Conservation (phyloP, 331 rosid species). For the Saraca asoca region DNA sequence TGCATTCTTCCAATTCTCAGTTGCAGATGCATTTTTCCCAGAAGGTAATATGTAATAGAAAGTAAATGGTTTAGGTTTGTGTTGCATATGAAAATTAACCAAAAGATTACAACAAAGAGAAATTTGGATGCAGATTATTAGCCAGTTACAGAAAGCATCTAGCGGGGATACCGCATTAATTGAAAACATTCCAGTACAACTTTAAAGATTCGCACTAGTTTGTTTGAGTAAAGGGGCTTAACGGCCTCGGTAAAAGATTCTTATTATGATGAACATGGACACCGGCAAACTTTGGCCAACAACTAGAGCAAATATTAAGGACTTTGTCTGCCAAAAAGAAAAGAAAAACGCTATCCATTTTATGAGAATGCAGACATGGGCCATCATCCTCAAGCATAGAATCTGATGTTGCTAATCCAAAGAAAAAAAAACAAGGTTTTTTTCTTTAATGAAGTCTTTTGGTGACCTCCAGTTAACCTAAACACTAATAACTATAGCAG, state of each 20-base stretch:
- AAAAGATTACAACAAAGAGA: not conserved
- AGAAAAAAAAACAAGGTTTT: not conserved
- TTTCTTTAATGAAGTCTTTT: not conserved
- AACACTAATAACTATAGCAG: not conserved
- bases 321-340: not conserved
- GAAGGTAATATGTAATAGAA: not conserved
- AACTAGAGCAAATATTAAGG: conserved; percentile 9
- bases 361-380: conserved; percentile 11
- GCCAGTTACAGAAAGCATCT: not conserved
- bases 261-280: not conserved
- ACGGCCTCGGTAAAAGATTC: conserved; percentile 9
- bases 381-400: conserved; percentile 22
- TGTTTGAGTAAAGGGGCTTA: too few species aligned
- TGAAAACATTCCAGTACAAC: conserved; percentile 17
- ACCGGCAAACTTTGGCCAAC: conserved; percentile 15
- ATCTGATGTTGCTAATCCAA: conserved; percentile 10
- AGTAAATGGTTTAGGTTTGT: conserved; percentile 2
- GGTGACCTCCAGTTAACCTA: conserved; percentile 3
- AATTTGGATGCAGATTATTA: not conserved
- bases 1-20: not conserved
- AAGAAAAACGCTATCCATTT: not conserved
- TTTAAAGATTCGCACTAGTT: not conserved
- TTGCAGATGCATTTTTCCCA: conserved; percentile 8
- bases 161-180: not conserved
- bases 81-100: conserved; percentile 10